A percentile compares a stretch with the other conserved stretches of the same genome.
These are phyloP conservation scores for Cochlearia excelsa DNA, from an alignment of 345 rosid genomes.

Conservation along the genomic window DNA sequence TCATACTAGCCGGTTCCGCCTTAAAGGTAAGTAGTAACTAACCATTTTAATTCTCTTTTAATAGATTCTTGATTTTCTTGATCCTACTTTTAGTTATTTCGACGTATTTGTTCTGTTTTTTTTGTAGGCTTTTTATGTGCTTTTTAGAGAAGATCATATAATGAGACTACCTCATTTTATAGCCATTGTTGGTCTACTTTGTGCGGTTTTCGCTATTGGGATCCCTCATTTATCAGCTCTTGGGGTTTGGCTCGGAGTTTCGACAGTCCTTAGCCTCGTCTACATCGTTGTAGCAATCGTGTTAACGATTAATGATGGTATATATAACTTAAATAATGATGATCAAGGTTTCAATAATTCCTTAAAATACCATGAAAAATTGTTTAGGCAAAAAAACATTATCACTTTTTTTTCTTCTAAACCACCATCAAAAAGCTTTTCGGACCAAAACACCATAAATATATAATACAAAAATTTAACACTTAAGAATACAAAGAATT, in stretches of 20 bases:
- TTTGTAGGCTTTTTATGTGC: conserved; percentile 49
- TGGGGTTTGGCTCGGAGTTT: conserved; percentile 76
- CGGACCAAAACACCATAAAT: no score
- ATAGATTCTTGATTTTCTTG: conserved; percentile 5
- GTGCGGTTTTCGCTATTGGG: conserved; percentile 59
- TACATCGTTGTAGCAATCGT: conserved; percentile 55
- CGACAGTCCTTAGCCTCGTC: conserved; percentile 62
- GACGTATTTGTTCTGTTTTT: neutral
- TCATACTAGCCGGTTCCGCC: conserved; percentile 74
- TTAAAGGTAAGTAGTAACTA: conserved; percentile 50
- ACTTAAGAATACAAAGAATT: no score
- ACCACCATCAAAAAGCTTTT: no score
- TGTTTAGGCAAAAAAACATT: no score
- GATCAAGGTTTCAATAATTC: neutral
- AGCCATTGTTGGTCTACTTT: conserved; percentile 50
- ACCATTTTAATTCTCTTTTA: neutral
- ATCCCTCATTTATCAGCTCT: conserved; percentile 39
- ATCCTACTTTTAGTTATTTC: conserved; percentile 8
- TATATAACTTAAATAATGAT: conserved; percentile 24
- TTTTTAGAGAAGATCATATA: neutral
- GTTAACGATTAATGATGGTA: conserved; percentile 61
- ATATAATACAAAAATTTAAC: no score
- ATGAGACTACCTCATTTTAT: conserved; percentile 57
- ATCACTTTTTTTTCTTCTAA: no score
- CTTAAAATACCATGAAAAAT: neutral